Percentiles rank a stretch among this genome's conserved stretches.
These are phyloP conservation scores for Prinsepia uniflora DNA, from an alignment of 306 rosid species.

Conservation along the genomic window DNA sequence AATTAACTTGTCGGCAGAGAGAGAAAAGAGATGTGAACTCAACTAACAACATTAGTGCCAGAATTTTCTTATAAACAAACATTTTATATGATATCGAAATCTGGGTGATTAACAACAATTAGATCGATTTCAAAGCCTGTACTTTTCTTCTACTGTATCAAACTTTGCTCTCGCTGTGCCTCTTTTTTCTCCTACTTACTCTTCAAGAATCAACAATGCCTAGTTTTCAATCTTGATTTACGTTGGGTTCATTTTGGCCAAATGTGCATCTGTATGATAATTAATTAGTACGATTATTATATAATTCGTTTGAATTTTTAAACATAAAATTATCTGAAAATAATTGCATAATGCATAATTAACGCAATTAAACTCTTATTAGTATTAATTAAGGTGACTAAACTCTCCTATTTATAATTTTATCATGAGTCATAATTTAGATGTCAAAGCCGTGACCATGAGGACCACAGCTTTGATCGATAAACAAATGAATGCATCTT, in stretches of 20 bases:
- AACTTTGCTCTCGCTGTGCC: background rate
- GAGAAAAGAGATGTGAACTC: background rate
- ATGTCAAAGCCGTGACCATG: constrained; percentile 19
- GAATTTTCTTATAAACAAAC: background rate
- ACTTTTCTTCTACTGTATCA: background rate
- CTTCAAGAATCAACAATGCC: background rate
- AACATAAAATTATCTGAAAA: too few species aligned
- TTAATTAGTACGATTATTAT: too few species aligned
- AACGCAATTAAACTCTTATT: too few species aligned
- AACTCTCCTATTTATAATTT: too few species aligned
- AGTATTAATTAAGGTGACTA: too few species aligned
- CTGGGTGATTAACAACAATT: background rate
- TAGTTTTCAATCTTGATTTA: background rate
- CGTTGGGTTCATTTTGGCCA: background rate
- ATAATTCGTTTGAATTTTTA: too few species aligned
- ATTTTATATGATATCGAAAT: background rate
- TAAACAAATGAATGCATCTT: background rate
- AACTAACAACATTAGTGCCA: background rate
- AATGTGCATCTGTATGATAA: background rate
- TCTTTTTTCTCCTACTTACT: background rate
- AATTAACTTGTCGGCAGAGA: background rate
- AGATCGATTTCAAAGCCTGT: background rate
- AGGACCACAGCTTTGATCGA: constrained; percentile 30
- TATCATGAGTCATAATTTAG: background rate
- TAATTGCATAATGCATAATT: too few species aligned